A percentile compares a stretch with the other conserved stretches of the same genome.
These are phyloP conservation scores for Clonostachys chloroleuca DNA, from an alignment of 2,329 filamentous ascomycete genomes.

Conservation along the genomic window DNA sequence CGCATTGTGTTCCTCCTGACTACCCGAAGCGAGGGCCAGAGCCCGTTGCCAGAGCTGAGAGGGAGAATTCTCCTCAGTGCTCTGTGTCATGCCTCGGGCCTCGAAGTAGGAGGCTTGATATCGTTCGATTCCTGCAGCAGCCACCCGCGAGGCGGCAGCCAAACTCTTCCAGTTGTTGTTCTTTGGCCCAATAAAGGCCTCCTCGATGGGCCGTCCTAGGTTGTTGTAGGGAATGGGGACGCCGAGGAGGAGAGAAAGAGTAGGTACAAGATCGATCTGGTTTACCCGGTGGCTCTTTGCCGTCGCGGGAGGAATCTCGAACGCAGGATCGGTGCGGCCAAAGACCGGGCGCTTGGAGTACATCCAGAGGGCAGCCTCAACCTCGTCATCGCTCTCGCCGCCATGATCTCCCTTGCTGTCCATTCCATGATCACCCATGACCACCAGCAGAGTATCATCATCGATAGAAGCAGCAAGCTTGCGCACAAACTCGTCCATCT, in stretches of 20 bases:
- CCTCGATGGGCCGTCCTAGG: conserved; percentile 86
- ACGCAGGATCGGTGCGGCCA: conserved; percentile 65
- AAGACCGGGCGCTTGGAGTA: conserved; percentile 87
- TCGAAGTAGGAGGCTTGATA: conserved; percentile 83
- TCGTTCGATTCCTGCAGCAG: conserved; percentile 80
- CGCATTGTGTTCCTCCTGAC: conserved; percentile 43
- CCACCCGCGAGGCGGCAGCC: conserved; percentile 69
- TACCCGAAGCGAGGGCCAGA: conserved; percentile 3
- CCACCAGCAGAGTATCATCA: conserved; percentile 80
- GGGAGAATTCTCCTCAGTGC: conserved; percentile 34
- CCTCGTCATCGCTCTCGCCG: conserved; percentile 95
- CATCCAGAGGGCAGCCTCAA: conserved; percentile 96
- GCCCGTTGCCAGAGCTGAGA: conserved; percentile 28
- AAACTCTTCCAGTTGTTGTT: conserved; percentile 74
- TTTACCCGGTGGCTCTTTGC: conserved; percentile 73
- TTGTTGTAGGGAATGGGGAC: conserved; percentile 96
- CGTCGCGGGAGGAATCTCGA: conserved; percentile 54
- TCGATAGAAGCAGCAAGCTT: conserved; percentile 70
- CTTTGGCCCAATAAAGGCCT: conserved; percentile 74
- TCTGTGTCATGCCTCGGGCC: conserved; percentile 64
- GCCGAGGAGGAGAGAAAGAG: conserved; percentile 79
- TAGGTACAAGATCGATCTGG: conserved; percentile 95
- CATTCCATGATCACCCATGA: conserved; percentile 99
- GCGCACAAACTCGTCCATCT: conserved; percentile 83
- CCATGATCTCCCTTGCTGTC: conserved; percentile 95